Percentiles rank a stretch among this genome's conserved stretches.
phyloP scores from a whole-genome alignment of 2,329 filamentous ascomycete species.

The Claviceps sp. region DNA sequence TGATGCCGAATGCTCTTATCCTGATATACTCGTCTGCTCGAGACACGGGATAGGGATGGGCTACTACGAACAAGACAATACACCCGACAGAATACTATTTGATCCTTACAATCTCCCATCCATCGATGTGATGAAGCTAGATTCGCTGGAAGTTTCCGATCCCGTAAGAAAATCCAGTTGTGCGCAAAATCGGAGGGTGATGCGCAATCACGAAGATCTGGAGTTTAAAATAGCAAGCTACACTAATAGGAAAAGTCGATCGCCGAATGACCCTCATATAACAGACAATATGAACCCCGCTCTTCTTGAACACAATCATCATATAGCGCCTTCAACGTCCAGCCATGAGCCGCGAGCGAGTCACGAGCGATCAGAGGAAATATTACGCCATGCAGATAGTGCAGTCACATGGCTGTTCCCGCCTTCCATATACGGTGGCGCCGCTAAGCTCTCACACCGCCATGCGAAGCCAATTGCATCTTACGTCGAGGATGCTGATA shows the following conservation, averaged over 20 bases:
- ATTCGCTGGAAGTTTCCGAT: constrained; percentile 37
- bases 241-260: constrained; percentile 28
- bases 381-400: constrained; percentile 15
- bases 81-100: constrained; percentile 44
- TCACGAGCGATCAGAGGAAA: constrained; percentile 9
- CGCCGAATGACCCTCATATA: constrained; percentile 16
- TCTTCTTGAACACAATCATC: constrained; percentile 23
- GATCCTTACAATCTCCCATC: constrained; percentile 43
- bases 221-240: constrained; percentile 34
- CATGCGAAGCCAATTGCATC: constrained; percentile 39
- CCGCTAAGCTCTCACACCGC: constrained; percentile 34
- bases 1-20: constrained; percentile 25
- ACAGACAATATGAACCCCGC: constrained; percentile 38
- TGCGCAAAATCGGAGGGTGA: constrained; percentile 38
- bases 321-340: background rate
- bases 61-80: constrained; percentile 47
- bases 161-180: constrained; percentile 41
- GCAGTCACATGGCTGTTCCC: constrained; percentile 12
- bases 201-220: constrained; percentile 38
- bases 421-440: background rate
- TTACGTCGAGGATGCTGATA: constrained; percentile 35
- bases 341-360: background rate
- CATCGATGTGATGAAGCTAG: constrained; percentile 26
- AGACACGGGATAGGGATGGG: constrained; percentile 44
- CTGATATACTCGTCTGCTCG: constrained; percentile 33